Evolutionary conservation across 306 rosid genomes (phyloP).

Genomic region (Rubus parviflorus): DNA sequence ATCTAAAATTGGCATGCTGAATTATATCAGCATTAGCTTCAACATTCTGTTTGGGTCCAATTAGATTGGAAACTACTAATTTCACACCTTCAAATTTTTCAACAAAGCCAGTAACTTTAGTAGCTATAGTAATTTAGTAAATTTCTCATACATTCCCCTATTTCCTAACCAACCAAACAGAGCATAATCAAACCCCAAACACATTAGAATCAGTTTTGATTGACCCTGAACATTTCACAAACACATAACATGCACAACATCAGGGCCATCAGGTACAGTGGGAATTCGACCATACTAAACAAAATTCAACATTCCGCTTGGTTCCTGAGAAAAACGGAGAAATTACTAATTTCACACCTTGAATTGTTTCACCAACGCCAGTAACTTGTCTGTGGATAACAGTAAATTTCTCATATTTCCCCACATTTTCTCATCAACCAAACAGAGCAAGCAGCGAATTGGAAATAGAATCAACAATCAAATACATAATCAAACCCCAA

Average conservation of each 20-base stretch:
- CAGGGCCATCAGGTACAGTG: not conserved
- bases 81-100: not conserved
- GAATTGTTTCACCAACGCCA: not conserved
- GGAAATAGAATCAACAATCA: not conserved
- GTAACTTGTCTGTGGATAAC: not conserved
- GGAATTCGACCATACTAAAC: not conserved
- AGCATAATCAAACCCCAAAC: not conserved
- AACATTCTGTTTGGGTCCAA: not conserved
- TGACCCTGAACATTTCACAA: not conserved
- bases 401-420: not conserved
- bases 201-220: not conserved
- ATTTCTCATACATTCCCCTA: not conserved
- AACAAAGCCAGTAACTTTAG: not conserved
- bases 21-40: not conserved
- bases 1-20: not conserved
- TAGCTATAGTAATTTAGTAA: not conserved
- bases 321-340: not conserved
- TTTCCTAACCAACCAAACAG: slow-evolving; percentile 17
- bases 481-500: not conserved
- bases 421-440: not conserved
- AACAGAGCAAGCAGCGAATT: not conserved
- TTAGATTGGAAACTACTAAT: not conserved
- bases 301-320: not conserved
- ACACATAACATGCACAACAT: not conserved
- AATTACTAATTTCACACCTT: not conserved